Conservation (phyloP, 2,329 filamentous ascomycete species). For the Trichoderma cornu-damae region DNA sequence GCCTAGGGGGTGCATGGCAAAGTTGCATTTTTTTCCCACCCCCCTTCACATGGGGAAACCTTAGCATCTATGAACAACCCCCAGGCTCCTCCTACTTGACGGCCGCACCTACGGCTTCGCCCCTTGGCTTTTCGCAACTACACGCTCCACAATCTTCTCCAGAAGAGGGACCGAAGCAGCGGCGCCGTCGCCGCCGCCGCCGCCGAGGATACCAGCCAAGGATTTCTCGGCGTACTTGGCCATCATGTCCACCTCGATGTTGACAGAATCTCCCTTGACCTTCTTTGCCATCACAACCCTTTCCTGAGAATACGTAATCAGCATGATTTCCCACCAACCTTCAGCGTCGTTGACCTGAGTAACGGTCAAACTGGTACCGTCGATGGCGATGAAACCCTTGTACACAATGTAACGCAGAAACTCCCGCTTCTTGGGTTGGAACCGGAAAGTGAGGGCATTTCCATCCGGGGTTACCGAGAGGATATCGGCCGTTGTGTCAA, state of each 20-base stretch:
- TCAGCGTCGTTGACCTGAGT: conserved; percentile 75
- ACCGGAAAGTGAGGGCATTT: conserved; percentile 82
- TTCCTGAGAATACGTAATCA: conserved; percentile 94
- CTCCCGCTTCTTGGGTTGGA: conserved; percentile 62
- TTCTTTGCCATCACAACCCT: conserved; percentile 79
- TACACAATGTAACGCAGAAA: conserved; percentile 86
- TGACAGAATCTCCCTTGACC: conserved; percentile 73
- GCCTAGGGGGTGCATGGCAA: conserved; percentile 28
- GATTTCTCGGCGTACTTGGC: conserved; percentile 88
- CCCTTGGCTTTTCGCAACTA: conserved; percentile 61
- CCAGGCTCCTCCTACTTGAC: too few species aligned
- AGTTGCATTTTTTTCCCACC: background rate
- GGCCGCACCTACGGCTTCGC: conserved; percentile 23
- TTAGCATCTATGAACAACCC: background rate
- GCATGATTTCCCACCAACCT: conserved; percentile 93
- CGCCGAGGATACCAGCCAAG: conserved; percentile 62
- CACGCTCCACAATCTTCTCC: conserved; percentile 66
- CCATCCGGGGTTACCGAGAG: conserved; percentile 70
- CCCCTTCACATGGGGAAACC: too few species aligned
- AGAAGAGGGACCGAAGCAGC: conserved; percentile 52
- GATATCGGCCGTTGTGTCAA: conserved; percentile 82
- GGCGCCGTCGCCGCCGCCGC: conserved; percentile 46
- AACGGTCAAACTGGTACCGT: conserved; percentile 90
- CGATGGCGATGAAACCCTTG: conserved; percentile 92
- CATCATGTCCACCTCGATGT: conserved; percentile 88